Conservation (phyloP, 1,139 yeast species). For the Sugiyamaella paludigena region DNA sequence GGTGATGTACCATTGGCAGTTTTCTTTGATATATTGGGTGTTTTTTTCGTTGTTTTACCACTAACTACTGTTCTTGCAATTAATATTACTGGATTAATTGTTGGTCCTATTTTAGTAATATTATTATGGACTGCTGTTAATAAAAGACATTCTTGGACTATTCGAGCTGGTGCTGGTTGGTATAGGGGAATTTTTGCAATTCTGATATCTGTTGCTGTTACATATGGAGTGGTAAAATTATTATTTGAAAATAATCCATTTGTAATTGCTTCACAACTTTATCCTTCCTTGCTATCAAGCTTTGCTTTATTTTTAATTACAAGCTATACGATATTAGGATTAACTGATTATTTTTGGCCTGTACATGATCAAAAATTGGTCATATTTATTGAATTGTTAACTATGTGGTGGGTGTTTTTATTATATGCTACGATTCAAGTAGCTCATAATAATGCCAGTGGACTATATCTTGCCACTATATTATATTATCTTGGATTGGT, state of each 20-base stretch:
- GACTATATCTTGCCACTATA: constrained; percentile 54
- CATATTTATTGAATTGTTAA: constrained; percentile 56
- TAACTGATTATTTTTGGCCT: constrained; percentile 51
- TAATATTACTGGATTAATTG: constrained; percentile 51
- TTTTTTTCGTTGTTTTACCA: constrained; percentile 53
- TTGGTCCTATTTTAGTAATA: constrained; percentile 54
- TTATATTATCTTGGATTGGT: constrained; percentile 51
- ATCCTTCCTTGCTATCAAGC: constrained; percentile 49
- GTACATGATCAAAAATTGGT: constrained; percentile 73
- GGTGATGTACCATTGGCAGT: constrained; percentile 44
- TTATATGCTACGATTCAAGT: constrained; percentile 49
- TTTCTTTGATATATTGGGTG: constrained; percentile 61
- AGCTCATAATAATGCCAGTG: constrained; percentile 53
- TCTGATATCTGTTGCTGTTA: constrained; percentile 42
- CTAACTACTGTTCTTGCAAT: constrained; percentile 46
- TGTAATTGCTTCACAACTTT: constrained; percentile 56
- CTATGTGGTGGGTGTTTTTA: constrained; percentile 56
- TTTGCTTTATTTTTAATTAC: constrained; percentile 48
- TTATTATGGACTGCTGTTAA: constrained; percentile 49
- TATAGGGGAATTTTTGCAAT: constrained; percentile 59
- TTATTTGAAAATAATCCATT: constrained; percentile 50
- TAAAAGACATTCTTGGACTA: constrained; percentile 37
- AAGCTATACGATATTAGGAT: constrained; percentile 56
- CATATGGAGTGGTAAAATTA: constrained; percentile 41
- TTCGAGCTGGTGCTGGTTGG: constrained; percentile 51